Evolutionary conservation across 2,329 filamentous ascomycete species (phyloP), one percentile per base, ranked within the genome.

Genomic region (Epichloe gansuensis): DNA sequence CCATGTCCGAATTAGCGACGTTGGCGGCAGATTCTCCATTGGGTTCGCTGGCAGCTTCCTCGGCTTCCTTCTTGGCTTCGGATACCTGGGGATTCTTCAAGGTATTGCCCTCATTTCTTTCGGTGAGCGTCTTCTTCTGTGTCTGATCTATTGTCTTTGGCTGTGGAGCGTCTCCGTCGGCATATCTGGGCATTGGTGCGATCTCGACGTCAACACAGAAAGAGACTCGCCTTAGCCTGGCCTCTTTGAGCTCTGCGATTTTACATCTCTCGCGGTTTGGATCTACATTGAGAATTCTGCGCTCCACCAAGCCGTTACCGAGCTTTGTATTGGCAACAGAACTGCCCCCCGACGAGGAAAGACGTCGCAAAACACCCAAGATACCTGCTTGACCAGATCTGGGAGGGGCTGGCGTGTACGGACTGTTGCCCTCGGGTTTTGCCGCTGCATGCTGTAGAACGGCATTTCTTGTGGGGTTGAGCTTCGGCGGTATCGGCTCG

Each of bases 131-230:
- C 53, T 78, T 80, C 63, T 83, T 87, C 23, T 79, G 72, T 2
- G 68, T 65, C 52, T 68, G 69, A 53, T 78, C 77, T 43, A 71
- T 69, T n/a, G 67, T 62, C 51, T 69, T 72, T 5, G 53, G 57
- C 47, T 42, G 65, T 43, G 40, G 65, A 9, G 75, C 66, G 6
- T 77, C 76, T 15, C 74, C 74, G 3, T 93, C 87, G 13, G 73
- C 69, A 59, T 94, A 93, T 59, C 81, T 83, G 25, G 90, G 88
- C 63, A 88, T 82, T 0, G 89, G 88, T 3, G 91, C 91, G 62
- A 98, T 95, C 66, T 98, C 93, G 4, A 98, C 90, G 63, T 98
- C 93, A 3, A 98, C 93, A 60, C 88, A 95, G 63, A 98, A 98
- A 0, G 91, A 87, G 0, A 98, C 93, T 50, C 89, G 81, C 51